These are phyloP conservation scores for Mollisiaceae sp. DNA, from an alignment of 2,329 filamentous ascomycete genomes.

Conservation along the genomic window DNA sequence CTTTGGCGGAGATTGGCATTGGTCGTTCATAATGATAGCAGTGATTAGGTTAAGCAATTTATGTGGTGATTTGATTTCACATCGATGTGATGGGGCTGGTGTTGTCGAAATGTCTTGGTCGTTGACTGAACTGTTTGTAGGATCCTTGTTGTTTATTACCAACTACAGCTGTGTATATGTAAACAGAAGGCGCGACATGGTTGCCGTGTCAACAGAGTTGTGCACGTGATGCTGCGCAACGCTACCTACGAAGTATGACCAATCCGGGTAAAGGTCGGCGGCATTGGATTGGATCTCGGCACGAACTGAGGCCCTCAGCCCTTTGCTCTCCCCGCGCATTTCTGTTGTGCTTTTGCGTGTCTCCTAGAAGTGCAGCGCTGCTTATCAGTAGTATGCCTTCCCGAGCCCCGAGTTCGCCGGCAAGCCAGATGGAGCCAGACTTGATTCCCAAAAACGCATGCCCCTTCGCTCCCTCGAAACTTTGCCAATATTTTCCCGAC, in stretches of 20 bases:
- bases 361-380: too few relatives aligned
- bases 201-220: neutral
- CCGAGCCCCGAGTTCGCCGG: too few relatives aligned
- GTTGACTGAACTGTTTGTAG: slow-evolving; percentile 6
- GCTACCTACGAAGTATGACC: too few relatives aligned
- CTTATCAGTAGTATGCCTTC: too few relatives aligned
- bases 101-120: neutral
- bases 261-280: neutral
- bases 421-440: neutral
- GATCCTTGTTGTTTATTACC: neutral
- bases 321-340: too few relatives aligned
- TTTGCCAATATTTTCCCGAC: slow-evolving; percentile 22
- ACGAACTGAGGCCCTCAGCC: too few relatives aligned
- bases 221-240: neutral
- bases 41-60: slow-evolving; percentile 16
- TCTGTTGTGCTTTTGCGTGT: too few relatives aligned
- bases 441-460: neutral
- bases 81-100: slow-evolving; percentile 25
- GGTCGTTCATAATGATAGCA: slow-evolving; percentile 52
- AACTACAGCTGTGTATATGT: neutral
- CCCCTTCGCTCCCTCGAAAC: too few relatives aligned
- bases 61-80: slow-evolving; percentile 22
- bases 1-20: slow-evolving; percentile 62
- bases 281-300: too few relatives aligned
- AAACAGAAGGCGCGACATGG: neutral